Evolutionary conservation across 352 stramenopile genomes (phyloP), one percentile per base, ranked within the genome.

Genomic region (Phytophthora fragariae): DNA sequence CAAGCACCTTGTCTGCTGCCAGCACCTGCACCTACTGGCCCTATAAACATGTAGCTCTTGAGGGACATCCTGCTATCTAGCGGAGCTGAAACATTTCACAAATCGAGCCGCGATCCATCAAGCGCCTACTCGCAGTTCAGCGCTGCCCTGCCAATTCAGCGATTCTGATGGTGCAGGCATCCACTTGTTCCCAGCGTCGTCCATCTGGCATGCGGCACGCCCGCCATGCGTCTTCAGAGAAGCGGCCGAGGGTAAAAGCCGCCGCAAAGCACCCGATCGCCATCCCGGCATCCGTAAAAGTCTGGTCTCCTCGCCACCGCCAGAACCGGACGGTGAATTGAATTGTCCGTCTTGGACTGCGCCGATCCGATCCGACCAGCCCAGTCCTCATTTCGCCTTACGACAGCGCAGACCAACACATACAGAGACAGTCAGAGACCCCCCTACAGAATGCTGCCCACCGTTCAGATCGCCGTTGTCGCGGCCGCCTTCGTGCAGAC

Each of bases 321-420:
- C 69, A 72, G 53, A 75, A 75, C 49, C 56, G 63, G 46, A 66
- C 57, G 35, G 46, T 65, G 57, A 75, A 60, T 46, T 46, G 37
- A 46, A 46, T 46, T 46, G 37, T 46, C 57, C n/a, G 57, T 37
- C n/a, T 27, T 37, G 27, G n/a, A 14, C 35, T 21, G 24, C 24
- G 57, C 61, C 31, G 37, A 46, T 46, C 61, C 31, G 37, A 44
- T 44, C 58, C 49, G 41, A 46, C 35, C 49, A 31, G 29, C 24
- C 46, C 49, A 71, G 58, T 71, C 62, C 55, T 57, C 71, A 77
- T 77, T 77, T 74, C 61, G 60, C 59, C 57, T 73, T 65, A 69
- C 58, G 70, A 73, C 70, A 68, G 46, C 50, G 35, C 37, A 15
- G 4, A 46, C 37, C 24, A 27, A 21, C 19, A 21, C 19, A 44